These are phyloP conservation scores for Neofusicoccum sp. DNA, from an alignment of 2,329 filamentous ascomycete species.

Conservation along the genomic window DNA sequence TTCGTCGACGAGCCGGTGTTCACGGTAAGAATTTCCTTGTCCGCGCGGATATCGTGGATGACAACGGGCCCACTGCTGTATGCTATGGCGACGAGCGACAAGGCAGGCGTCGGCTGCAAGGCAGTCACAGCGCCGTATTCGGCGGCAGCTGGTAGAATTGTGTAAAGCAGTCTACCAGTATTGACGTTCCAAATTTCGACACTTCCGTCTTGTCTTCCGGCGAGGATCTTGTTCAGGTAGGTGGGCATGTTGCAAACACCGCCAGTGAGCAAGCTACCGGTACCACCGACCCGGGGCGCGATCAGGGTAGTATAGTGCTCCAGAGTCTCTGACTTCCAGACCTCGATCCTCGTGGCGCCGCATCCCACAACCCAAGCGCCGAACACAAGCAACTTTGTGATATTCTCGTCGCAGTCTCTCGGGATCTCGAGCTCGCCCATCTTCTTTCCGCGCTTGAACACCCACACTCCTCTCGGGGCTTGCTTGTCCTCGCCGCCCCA, in stretches of 20 bases:
- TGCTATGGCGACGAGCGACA: slow-evolving; percentile 85
- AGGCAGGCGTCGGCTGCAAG: slow-evolving; percentile 77
- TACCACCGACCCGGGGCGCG: slow-evolving; percentile 59
- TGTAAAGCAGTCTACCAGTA: slow-evolving; percentile 88
- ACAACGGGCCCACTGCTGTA: slow-evolving; percentile 78
- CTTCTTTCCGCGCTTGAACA: slow-evolving; percentile 89
- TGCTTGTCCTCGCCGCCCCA: slow-evolving; percentile 68
- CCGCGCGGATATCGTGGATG: slow-evolving; percentile 79
- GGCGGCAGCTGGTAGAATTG: slow-evolving; percentile 74
- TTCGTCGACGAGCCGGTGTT: slow-evolving; percentile 65
- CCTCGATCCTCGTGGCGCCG: slow-evolving; percentile 73
- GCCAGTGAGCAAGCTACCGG: slow-evolving; percentile 71
- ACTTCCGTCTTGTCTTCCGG: slow-evolving; percentile 82
- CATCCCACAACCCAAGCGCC: slow-evolving; percentile 90
- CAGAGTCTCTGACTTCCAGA: slow-evolving; percentile 82
- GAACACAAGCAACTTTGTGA: slow-evolving; percentile 78
- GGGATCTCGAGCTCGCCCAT: slow-evolving; percentile 74
- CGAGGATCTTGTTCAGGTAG: slow-evolving; percentile 93
- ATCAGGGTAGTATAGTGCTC: slow-evolving; percentile 89
- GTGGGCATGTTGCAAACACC: slow-evolving; percentile 88
- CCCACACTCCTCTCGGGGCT: slow-evolving; percentile 73
- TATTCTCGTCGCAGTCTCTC: slow-evolving; percentile 65
- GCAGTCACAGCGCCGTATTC: slow-evolving; percentile 82
- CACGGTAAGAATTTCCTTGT: slow-evolving; percentile 71
- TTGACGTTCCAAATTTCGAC: slow-evolving; percentile 98